phyloP scores from a whole-genome alignment of 306 rosid species.

The Lathyrus aphaca region DNA sequence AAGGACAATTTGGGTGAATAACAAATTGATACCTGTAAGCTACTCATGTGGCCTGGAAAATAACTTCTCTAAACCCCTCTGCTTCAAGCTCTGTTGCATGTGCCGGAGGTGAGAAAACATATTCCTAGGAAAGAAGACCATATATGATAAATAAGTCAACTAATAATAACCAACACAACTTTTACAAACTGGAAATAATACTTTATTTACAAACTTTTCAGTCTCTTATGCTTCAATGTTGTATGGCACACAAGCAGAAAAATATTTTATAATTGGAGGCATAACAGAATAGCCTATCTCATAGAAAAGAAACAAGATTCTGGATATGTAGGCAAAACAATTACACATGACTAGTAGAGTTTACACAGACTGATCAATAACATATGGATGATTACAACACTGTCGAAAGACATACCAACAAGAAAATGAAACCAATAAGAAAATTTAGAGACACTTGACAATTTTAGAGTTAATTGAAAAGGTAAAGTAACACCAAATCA shows the following conservation, averaged over 20 bases:
- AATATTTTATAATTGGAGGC: slow-evolving; percentile 23
- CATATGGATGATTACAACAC: too few relatives aligned
- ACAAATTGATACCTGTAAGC: slow-evolving; percentile 83
- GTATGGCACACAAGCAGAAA: slow-evolving; percentile 26
- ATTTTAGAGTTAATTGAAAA: too few relatives aligned
- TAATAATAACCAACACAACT: slow-evolving; percentile 25
- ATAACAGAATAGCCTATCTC: slow-evolving; percentile 5
- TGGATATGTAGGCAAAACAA: slow-evolving; percentile 35
- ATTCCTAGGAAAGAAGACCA: slow-evolving; percentile 59
- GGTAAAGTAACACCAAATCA: too few relatives aligned
- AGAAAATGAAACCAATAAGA: too few relatives aligned
- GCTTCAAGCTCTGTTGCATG: slow-evolving; percentile 92
- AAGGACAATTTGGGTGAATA: slow-evolving; percentile 14
- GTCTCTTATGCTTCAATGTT: slow-evolving; percentile 20
- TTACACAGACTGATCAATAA: too few relatives aligned
- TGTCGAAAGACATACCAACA: too few relatives aligned
- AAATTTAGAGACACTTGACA: too few relatives aligned
- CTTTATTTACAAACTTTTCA: slow-evolving; percentile 26
- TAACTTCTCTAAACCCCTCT: slow-evolving; percentile 81
- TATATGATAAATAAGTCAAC: slow-evolving; percentile 33
- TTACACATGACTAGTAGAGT: slow-evolving; percentile 31
- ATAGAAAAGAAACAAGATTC: slow-evolving; percentile 21
- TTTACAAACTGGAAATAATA: slow-evolving; percentile 23
- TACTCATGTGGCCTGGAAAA: slow-evolving; percentile 89
- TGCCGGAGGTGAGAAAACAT: slow-evolving; percentile 88